Evolutionary conservation across 2,329 filamentous ascomycete genomes (phyloP).

Genomic region (Aspergillus transmontanensis): DNA sequence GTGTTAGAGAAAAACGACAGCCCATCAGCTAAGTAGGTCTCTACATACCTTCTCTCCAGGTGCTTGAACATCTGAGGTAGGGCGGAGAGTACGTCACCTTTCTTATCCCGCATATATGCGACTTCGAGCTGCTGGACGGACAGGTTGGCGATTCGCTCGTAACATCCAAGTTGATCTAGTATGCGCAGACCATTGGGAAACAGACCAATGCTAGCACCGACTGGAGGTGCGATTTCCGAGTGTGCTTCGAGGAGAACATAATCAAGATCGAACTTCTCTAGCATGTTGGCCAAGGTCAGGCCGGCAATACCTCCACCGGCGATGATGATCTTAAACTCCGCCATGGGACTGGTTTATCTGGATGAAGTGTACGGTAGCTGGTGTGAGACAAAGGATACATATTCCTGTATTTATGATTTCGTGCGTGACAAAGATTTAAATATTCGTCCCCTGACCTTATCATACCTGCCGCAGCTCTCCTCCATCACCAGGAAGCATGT

Average conservation of each 20-base stretch:
- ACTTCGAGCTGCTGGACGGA: neutral
- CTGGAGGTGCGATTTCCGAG: conserved; percentile 36
- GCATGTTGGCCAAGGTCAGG: conserved; percentile 49
- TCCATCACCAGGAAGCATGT: too few species aligned
- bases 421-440: too few species aligned
- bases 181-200: conserved; percentile 48
- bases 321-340: conserved; percentile 44
- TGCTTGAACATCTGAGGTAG: neutral
- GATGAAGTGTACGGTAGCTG: too few species aligned
- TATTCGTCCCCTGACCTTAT: too few species aligned
- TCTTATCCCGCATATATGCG: neutral
- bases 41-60: neutral
- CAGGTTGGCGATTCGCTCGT: neutral
- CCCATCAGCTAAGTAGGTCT: too few species aligned
- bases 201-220: conserved; percentile 54
- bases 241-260: conserved; percentile 53
- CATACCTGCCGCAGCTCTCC: too few species aligned
- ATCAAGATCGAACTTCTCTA: conserved; percentile 51
- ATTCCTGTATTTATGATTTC: too few species aligned
- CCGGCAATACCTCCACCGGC: conserved; percentile 54
- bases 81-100: neutral
- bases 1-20: neutral
- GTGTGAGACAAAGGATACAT: too few species aligned
- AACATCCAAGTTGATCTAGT: conserved; percentile 53
- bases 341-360: too few species aligned